Base-by-base conservation (phyloP, 2,329 filamentous ascomycete genomes). In the Colletotrichum sp. region DNA sequence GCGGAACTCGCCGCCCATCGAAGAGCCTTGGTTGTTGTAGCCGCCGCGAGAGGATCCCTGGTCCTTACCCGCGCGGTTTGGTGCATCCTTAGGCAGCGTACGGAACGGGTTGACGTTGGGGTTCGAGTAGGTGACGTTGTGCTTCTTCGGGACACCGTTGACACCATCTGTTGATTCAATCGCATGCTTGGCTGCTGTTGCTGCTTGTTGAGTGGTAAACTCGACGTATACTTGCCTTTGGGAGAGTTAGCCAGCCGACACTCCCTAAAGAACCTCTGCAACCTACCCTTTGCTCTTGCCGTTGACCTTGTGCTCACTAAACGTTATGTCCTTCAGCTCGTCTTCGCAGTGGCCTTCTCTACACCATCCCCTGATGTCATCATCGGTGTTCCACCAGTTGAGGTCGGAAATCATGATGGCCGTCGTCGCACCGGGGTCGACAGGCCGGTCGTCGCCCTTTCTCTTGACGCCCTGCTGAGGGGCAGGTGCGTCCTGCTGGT, bases 261-360 rank as follows among this genome's bases (percentile, higher is more conserved):
- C 18, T 4, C 52, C 13, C 8, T 14, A n/a, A 52, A 16, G 34
- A 7, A 36, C 34, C 34, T 36, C 14, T 57, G 26, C 13, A 18
- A 24, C 85, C 78, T 89, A 98, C 96, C 97, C 96, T 88, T 99
- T 98, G 86, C 95, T 98, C 87, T 99, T 99, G 80, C 97, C 97
- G 80, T 99, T 99, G 64, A 99, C 96, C 84, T 99, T 99, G 86
- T 99, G 97, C 84, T 99, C 97, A 81, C 95, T 98, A 84, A 99
- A 99, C 0, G 96, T 98, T 68, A 99, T 92, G 77, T 99, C 97
- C 81, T 95, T 96, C 21, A 99, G 87, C 81, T 98, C 95, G 61
- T 93, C 90, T 83, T 99, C 97, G 79, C 92, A 95, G 3, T 91
- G 91, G n/a, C 94, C 95, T 78, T 95, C 90, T 78, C 93, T 92